Percentiles rank a stretch among this genome's conserved stretches.
Evolutionary conservation across 208 protist genomes (phyloP).

Genomic region (Jaenimonas drosophilae): DNA sequence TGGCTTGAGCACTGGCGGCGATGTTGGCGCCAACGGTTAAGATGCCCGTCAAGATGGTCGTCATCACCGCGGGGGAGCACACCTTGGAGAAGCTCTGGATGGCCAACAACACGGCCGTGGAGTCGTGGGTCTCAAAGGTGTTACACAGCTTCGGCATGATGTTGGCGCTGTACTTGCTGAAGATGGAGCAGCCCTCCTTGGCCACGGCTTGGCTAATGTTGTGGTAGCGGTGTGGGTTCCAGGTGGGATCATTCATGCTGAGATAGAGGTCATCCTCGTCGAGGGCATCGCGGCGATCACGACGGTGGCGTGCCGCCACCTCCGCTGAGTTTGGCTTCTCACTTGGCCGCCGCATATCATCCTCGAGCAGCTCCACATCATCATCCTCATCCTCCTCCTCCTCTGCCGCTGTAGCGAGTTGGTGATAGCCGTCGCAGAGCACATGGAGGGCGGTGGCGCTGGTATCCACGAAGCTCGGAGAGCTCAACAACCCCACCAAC

Average conservation of each 20-base stretch:
- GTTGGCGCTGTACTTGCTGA: constrained; percentile 76
- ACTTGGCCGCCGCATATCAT: constrained; percentile 11
- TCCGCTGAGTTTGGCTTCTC: background rate
- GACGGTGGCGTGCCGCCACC: background rate
- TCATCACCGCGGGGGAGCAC: constrained; percentile 72
- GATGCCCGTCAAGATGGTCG: constrained; percentile 71
- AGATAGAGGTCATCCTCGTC: constrained; percentile 71
- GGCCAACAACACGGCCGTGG: constrained; percentile 69
- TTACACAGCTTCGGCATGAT: constrained; percentile 88
- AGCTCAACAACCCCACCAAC: constrained; percentile 57
- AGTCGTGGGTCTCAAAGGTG: constrained; percentile 62
- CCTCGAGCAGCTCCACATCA: constrained; percentile 11
- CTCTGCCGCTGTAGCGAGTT: constrained; percentile 24
- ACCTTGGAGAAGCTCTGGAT: constrained; percentile 82
- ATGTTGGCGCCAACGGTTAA: constrained; percentile 65
- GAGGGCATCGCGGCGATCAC: constrained; percentile 14
- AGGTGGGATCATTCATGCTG: constrained; percentile 52
- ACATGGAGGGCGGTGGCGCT: constrained; percentile 68
- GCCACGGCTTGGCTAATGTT: constrained; percentile 62
- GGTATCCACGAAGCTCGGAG: constrained; percentile 50
- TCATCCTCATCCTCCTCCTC: constrained; percentile 24
- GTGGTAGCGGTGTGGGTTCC: constrained; percentile 74
- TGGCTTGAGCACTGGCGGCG: constrained; percentile 12
- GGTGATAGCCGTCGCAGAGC: constrained; percentile 60
- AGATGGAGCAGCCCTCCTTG: constrained; percentile 53